Base-by-base conservation (phyloP, 75 land plant genomes). In the Chamaecyparis obtusa region DNA sequence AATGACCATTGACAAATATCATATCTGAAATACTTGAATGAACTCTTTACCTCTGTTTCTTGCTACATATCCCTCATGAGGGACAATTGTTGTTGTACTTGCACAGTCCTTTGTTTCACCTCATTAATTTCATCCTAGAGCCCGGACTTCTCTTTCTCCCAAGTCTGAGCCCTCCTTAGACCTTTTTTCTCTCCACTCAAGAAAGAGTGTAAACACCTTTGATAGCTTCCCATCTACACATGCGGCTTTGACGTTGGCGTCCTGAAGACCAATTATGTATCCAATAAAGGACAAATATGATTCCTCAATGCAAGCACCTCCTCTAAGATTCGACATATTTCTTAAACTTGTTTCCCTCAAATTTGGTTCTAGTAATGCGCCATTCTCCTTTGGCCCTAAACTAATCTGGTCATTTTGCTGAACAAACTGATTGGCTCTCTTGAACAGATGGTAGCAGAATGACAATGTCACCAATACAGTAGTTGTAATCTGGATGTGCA, bases 161-260 rank as follows among this genome's bases (percentile, higher is more conserved):
- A n/a, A n/a, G n/a, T n/a, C n/a, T n/a, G n/a, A n/a, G n/a, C n/a
- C n/a, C n/a, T n/a, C n/a, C n/a, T n/a, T n/a, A n/a, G n/a, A n/a
- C n/a, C n/a, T n/a, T n/a, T n/a, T n/a, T n/a, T n/a, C 13, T 16
- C 37, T 3, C 43, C 21, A 17, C 21, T 37, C 5, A 77, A 77
- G 80, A 77, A 21, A 77, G 41, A 77, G 80, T 5, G 8, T 41
- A 33, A 35, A 86, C 88, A 97, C 99, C 97, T 90, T 93, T 39
- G 99, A 94, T 13, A 94, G 94, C 91, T 90, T 91, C 48, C 99
- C 99, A 93, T 96, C 89, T 82, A 94, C 97, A 99, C 99, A 98
- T 90, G 92, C 92, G 43, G 96, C 99, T 86, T 94, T 94, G 88
- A 98, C 95, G 75, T 96, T 93, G 79, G 99, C 99, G 92, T 97